Conservation (phyloP, 106 monocot genomes). For the Dactylorhiza incarnata region DNA sequence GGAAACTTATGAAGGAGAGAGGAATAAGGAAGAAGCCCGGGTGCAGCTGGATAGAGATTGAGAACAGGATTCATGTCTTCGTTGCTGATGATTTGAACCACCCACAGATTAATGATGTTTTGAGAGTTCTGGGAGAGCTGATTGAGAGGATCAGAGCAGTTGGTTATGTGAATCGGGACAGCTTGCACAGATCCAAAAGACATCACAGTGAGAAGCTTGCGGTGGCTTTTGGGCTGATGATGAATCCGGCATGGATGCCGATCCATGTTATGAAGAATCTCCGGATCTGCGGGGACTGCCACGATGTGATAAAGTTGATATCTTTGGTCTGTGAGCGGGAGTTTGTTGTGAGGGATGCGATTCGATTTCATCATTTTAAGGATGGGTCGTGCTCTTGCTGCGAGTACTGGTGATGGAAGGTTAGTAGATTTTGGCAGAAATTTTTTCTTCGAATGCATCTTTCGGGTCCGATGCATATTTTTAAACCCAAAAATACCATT, state of each 20-base stretch:
- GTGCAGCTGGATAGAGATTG: constrained; percentile 82
- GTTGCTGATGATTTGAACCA: constrained; percentile 62
- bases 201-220: constrained; percentile 83
- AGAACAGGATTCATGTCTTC: constrained; percentile 61
- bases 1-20: constrained; percentile 79
- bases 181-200: constrained; percentile 13
- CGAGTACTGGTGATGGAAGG: constrained; percentile 55
- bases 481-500: too few species aligned
- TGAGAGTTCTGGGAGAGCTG: constrained; percentile 28
- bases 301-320: constrained; percentile 48
- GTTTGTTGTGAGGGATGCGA: constrained; percentile 58
- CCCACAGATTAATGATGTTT: constrained; percentile 47
- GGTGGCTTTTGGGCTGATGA: constrained; percentile 60
- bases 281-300: constrained; percentile 63
- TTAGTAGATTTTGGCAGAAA: background rate
- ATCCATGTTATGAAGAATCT: constrained; percentile 84
- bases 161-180: constrained; percentile 26
- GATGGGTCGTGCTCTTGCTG: constrained; percentile 60
- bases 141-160: constrained; percentile 39
- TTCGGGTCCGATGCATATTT: too few species aligned
- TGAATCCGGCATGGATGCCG: constrained; percentile 52
- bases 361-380: constrained; percentile 73
- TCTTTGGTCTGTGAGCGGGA: constrained; percentile 46
- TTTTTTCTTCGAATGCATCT: too few species aligned
- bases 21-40: constrained; percentile 79